Evolutionary conservation across 805 yeast species (phyloP), one percentile per base, ranked within the genome.

Genomic region (Cyberlindnera veronae): DNA sequence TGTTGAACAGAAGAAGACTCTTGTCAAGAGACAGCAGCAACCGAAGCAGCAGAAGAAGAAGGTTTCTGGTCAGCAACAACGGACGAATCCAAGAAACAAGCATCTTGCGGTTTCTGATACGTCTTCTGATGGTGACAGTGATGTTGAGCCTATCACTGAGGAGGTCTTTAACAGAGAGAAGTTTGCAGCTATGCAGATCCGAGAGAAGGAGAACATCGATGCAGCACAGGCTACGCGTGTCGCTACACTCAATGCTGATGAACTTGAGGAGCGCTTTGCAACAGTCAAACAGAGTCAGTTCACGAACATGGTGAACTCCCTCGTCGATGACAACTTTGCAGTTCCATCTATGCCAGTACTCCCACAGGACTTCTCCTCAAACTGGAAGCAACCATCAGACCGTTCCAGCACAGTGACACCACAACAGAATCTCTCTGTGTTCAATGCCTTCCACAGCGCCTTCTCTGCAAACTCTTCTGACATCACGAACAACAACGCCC

Each of bases 71-170:
- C 13, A 29, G 32, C 10, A 29, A 6, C n/a, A 11, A n/a, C 22
- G 18, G 22, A 29, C 7, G 8, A 29, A 29, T 21, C 13, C 18
- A 6, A 29, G 9, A 12, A 6, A 18, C 10, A 6, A 29, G 22
- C n/a, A 19, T 19, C 22, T 7, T 19, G 22, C 10, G 12, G 7
- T 18, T 5, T 22, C 26, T 9, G 32, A 29, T 17, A 12, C 32
- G 8, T 37, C 35, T n/a, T 9, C 23, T 17, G 38, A n/a, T n/a
- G n/a, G 23, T 29, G 34, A 29, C 17, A 24, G 26, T 13, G 37
- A n/a, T 15, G 22, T 24, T 5, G 36, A 38, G 29, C 33, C 41
- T 9, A 15, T 38, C 30, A 38, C 26, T 14, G 36, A 22, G 15
- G 41, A 30, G n/a, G 32, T 32, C 18, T 36, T 20, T 29, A 22